Conservation (phyloP, 768 basidiomycete genomes). For the Pholiota molesta region DNA sequence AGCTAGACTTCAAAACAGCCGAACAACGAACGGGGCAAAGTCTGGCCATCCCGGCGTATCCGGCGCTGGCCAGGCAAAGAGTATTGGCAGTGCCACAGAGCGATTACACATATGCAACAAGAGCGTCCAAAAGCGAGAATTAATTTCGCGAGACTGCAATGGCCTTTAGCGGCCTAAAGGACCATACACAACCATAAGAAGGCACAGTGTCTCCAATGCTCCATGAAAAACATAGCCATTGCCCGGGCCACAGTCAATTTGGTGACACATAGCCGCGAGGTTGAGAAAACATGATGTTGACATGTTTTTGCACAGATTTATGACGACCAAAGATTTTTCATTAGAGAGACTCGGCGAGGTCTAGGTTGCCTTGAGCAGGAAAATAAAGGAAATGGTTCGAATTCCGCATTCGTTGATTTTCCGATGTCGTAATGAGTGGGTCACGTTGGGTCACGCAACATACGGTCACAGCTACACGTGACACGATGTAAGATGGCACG, state of each 20-base stretch:
- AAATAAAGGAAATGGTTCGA: too few relatives aligned
- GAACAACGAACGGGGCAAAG: background rate
- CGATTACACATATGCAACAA: background rate
- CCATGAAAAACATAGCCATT: background rate
- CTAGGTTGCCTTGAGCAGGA: too few relatives aligned
- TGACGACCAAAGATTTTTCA: too few relatives aligned
- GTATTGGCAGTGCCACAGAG: background rate
- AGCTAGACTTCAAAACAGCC: background rate
- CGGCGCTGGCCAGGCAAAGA: background rate
- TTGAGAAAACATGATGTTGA: too few relatives aligned
- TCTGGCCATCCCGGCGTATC: background rate
- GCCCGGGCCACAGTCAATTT: background rate
- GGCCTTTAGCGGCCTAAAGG: background rate
- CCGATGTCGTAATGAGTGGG: too few relatives aligned
- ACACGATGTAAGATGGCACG: constrained; percentile 15
- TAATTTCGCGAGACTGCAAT: background rate
- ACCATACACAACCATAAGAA: background rate
- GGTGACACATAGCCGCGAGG: background rate
- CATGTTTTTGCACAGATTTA: too few relatives aligned
- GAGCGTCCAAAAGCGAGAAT: background rate
- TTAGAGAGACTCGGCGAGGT: too few relatives aligned
- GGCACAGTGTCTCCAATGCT: background rate
- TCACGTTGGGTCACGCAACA: constrained; percentile 5
- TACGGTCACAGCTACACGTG: constrained; percentile 10
- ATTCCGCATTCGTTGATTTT: too few relatives aligned